Evolutionary conservation across 441 rosid genomes (phyloP).

Genomic region (Kokia cookei): DNA sequence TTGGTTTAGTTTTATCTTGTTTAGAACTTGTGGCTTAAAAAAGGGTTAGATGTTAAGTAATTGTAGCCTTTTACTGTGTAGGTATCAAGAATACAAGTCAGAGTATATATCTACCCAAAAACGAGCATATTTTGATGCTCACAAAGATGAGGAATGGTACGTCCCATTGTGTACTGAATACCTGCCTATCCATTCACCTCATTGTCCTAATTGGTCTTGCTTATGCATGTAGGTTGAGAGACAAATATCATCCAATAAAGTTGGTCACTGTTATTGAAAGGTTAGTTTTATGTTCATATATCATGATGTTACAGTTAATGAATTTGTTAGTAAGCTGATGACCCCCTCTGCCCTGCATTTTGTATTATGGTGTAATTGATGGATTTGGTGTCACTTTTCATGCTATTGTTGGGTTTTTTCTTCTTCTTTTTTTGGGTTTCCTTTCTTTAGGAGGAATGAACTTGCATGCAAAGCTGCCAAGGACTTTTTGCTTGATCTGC

Average conservation of each 20-base stretch:
- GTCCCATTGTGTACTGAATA: constrained; percentile 6
- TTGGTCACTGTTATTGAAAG: constrained; percentile 76
- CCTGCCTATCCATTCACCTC: constrained; percentile 5
- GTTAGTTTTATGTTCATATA: constrained; percentile 27
- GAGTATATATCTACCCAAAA: constrained; percentile 94
- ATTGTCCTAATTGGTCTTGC: constrained; percentile 19
- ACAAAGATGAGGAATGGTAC: constrained; percentile 93
- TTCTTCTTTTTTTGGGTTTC: constrained; percentile 2
- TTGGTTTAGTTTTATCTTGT: neutral
- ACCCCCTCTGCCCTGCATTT: neutral
- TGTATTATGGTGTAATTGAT: neutral
- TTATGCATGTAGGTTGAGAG: constrained; percentile 65
- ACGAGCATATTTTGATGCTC: constrained; percentile 75
- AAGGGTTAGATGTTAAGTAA: constrained; percentile 1
- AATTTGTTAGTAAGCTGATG: neutral
- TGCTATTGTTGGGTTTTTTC: neutral
- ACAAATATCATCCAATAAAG: constrained; percentile 94
- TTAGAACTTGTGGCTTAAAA: constrained; percentile 1
- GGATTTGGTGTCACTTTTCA: neutral
- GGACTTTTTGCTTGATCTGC: constrained; percentile 85
- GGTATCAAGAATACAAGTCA: constrained; percentile 93
- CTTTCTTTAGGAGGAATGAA: constrained; percentile 74
- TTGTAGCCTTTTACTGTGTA: constrained; percentile 29
- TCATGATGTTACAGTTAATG: neutral
- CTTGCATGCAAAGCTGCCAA: constrained; percentile 74